phyloP scores from a whole-genome alignment of 2,329 filamentous ascomycete species.

The Incumbomyces lentus region DNA sequence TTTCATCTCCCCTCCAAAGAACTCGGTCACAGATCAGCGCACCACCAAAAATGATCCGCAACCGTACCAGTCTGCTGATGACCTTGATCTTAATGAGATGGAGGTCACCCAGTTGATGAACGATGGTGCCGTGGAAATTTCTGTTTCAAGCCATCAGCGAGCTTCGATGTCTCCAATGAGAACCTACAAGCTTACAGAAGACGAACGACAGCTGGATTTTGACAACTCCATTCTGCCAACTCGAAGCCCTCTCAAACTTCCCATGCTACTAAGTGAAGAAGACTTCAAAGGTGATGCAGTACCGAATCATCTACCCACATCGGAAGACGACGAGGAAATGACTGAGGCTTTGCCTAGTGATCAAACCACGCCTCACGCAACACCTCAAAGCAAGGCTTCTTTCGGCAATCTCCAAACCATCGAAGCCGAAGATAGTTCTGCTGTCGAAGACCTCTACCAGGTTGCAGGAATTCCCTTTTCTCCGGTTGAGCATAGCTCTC shows the following conservation, averaged over 20 bases:
- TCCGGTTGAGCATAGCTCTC: too few species aligned
- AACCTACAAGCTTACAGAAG: slow-evolving; percentile 17
- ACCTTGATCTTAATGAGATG: slow-evolving; percentile 6
- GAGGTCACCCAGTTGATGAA: slow-evolving; percentile 4
- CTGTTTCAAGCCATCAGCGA: slow-evolving; percentile 18
- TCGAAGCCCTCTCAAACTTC: slow-evolving; percentile 14
- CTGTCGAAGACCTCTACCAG: slow-evolving; percentile 14
- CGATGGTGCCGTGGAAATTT: slow-evolving; percentile 10
- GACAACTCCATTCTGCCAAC: slow-evolving; percentile 20
- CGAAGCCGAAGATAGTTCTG: slow-evolving; percentile 7
- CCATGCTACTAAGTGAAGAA: neutral
- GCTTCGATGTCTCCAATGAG: slow-evolving; percentile 19
- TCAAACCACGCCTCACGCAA: neutral
- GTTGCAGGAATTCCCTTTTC: slow-evolving; percentile 3
- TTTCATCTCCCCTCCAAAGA: slow-evolving; percentile 31
- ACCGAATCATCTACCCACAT: neutral
- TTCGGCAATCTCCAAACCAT: slow-evolving; percentile 2
- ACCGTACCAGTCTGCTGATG: neutral
- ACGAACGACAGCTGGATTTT: slow-evolving; percentile 20
- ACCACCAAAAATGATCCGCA: neutral
- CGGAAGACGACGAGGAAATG: slow-evolving; percentile 10
- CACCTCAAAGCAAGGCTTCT: neutral
- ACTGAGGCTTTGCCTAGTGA: neutral
- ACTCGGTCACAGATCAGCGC: slow-evolving; percentile 13
- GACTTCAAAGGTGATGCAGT: neutral